phyloP scores from a whole-genome alignment of 345 rosid genomes.

The Eutrema yunnanense region DNA sequence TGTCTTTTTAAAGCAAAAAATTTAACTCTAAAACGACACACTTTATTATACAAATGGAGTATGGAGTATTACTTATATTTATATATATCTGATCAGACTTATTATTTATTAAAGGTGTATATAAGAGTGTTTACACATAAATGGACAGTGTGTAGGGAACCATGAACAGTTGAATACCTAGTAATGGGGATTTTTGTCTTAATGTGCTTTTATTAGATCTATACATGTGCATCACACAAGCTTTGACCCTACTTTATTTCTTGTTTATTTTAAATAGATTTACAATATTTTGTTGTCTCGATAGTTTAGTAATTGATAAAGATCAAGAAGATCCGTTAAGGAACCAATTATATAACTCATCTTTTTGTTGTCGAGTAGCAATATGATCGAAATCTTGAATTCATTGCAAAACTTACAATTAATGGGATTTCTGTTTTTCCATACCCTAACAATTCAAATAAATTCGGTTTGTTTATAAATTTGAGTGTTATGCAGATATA shows the following conservation, averaged over 20 bases:
- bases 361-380: background rate
- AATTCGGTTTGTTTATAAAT: too few species aligned
- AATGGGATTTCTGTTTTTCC: too few species aligned
- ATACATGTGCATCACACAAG: constrained; percentile 9
- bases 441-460: too few species aligned
- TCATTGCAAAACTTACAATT: too few species aligned
- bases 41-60: too few species aligned
- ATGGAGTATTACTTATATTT: too few species aligned
- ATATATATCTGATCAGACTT: background rate
- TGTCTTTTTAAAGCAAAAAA: too few species aligned
- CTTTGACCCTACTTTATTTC: background rate
- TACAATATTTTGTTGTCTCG: background rate
- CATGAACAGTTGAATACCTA: constrained; percentile 14
- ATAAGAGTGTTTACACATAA: constrained; percentile 1
- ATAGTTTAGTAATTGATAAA: background rate
- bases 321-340: background rate
- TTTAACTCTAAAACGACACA: too few species aligned
- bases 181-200: constrained; percentile 10
- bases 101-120: background rate
- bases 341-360: background rate
- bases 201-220: background rate
- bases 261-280: background rate
- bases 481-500: too few species aligned
- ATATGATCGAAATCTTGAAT: background rate
- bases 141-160: constrained; percentile 2